Evolutionary conservation across 768 basidiomycete genomes (phyloP), one percentile per base, ranked within the genome.

Genomic region (Serendipita sp.): DNA sequence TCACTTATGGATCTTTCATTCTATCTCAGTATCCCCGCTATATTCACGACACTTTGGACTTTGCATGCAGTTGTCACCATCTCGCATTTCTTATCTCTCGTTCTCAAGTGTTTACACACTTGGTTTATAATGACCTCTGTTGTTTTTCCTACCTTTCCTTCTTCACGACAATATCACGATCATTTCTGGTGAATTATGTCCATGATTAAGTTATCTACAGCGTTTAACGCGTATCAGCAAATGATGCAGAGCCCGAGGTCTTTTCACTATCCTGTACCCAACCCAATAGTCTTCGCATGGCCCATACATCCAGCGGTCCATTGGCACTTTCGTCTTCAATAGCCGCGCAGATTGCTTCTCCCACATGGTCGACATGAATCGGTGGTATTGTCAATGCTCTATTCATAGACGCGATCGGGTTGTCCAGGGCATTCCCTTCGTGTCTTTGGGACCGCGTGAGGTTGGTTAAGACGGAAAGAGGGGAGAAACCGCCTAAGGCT

Each of bases 351-450:
- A 91, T 80, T 0, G 92, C 90, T 68, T 86, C 83, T 2, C 87
- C 96, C 50, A 98, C 91, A 66, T 93, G 91, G 69, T 99, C 96
- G 23, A 97, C 92, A 70, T 98, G 95, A 46, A 98, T 83, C 1
- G 96, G 94, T 34, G 88, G 91, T 63, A 87, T 85, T n/a, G 81
- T 79, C 62, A 97, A 74, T 16, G 87, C 84, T 66, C 87, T 87
- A 4, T 91, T 88, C 40, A 93, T 74, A 2, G 87, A 84, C 36
- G 82, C 77, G 44, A 87, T 73, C 15, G 81, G 71, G 27, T 81
- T 60, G 33, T 60, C 55, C 10, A 60, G 27, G 27, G 11, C 55
- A 18, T 60, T 29, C 10, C 8, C 55, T 8, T 10, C 55, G 10
- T 29, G 23, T 3, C 65, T 67, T 70, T 74, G 66, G 68, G 71